These are phyloP conservation scores for Triglochin maritima DNA, from an alignment of 106 monocot species.

Conservation along the genomic window DNA sequence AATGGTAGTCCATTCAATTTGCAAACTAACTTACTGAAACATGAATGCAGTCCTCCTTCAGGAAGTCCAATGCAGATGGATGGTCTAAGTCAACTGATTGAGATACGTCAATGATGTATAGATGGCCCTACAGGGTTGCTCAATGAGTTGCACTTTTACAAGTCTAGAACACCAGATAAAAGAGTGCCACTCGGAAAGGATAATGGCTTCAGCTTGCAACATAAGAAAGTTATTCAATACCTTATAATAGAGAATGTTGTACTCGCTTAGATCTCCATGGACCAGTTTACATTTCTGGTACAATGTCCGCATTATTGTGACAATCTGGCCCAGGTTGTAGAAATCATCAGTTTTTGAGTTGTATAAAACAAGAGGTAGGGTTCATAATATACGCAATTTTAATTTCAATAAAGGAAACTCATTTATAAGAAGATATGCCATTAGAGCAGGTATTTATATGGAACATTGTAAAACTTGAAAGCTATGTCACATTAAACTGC, in stretches of 20 bases:
- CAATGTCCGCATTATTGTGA: slow-evolving; percentile 74
- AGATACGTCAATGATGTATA: slow-evolving; percentile 95
- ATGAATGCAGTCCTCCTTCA: slow-evolving; percentile 87
- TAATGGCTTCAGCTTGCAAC: too few relatives aligned
- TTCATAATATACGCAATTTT: too few relatives aligned
- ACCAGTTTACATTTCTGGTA: slow-evolving; percentile 96
- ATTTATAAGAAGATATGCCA: too few relatives aligned
- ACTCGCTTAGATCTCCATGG: slow-evolving; percentile 97
- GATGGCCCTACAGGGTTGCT: slow-evolving; percentile 58
- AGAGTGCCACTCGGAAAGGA: too few relatives aligned
- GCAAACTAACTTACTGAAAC: slow-evolving; percentile 50
- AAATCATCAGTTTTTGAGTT: not conserved
- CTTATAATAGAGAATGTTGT: slow-evolving; percentile 97
- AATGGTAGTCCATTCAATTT: not conserved
- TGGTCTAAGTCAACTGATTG: slow-evolving; percentile 97
- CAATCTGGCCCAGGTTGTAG: slow-evolving; percentile 36
- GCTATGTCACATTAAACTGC: too few relatives aligned
- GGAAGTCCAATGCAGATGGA: slow-evolving; percentile 75
- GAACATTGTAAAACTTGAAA: too few relatives aligned
- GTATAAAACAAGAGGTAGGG: too few relatives aligned
- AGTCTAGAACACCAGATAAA: too few relatives aligned
- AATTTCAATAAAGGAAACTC: too few relatives aligned
- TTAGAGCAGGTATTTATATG: too few relatives aligned
- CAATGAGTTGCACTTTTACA: not conserved
- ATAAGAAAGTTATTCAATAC: slow-evolving; percentile 19